Evolutionary conservation across 2,329 filamentous ascomycete genomes (phyloP), one percentile per base, ranked within the genome.

Genomic region (Diaporthe helianthi): DNA sequence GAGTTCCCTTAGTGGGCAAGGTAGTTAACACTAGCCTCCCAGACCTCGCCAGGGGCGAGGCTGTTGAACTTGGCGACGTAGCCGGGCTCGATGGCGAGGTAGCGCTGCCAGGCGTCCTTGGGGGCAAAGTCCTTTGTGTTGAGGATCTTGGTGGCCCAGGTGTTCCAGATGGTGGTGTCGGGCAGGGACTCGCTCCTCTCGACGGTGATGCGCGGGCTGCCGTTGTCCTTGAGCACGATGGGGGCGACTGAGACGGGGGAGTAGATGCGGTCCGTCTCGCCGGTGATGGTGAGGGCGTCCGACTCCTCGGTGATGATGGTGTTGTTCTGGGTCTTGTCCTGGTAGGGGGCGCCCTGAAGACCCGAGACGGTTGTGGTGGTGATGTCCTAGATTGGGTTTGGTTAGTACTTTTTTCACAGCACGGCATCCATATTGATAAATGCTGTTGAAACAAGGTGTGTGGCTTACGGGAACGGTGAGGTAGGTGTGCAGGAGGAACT

Each of bases 211-310:
- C 65, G 65, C 2, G 65, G 17, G 1, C 1, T 6, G 17, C 54
- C 54, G 31, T 61, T 19, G 46, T 52, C 46, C 29, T 61, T 60
- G 53, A 67, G 65, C 46, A 61, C 65, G 46, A 67, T 60, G 22
- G 53, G 53, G 1, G 53, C 38, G 8, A 67, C 65, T 31, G n/a
- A 13, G 7, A 24, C 53, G 1, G 65, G 65, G 44, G 44, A 61
- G n/a, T 67, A 67, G 41, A 67, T 67, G 44, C 65, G 65, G 46
- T 67, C 65, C 9, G 54, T 67, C 41, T 67, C 65, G 44, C 58
- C 49, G 15, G 49, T 51, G 46, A 67, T 67, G 38, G 44, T 31
- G 22, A 67, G 7, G 10, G 54, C 41, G 33, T 67, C 65, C 31
- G 65, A 52, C 4, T 29, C 17, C 31, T 67, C 65, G 15, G 65